These are phyloP conservation scores for Harrya chromipes DNA, from an alignment of 768 basidiomycete species.

Conservation along the genomic window DNA sequence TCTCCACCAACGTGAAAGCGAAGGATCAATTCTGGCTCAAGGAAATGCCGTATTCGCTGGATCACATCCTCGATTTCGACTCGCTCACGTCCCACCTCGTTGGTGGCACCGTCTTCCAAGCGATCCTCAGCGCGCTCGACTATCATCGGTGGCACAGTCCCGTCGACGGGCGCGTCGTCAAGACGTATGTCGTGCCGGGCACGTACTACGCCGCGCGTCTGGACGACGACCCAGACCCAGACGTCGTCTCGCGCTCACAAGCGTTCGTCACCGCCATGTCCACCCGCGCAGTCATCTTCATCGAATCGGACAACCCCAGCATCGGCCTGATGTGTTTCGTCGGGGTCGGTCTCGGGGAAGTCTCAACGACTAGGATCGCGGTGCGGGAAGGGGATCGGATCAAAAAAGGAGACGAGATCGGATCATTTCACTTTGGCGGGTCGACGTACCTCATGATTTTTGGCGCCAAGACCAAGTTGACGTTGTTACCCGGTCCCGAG, in stretches of 20 bases:
- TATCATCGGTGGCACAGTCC: constrained; percentile 69
- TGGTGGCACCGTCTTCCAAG: constrained; percentile 54
- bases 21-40: constrained; percentile 60
- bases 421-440: constrained; percentile 65
- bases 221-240: constrained; percentile 25
- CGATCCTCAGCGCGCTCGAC: constrained; percentile 49
- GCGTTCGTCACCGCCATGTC: constrained; percentile 46
- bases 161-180: constrained; percentile 42
- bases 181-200: constrained; percentile 46
- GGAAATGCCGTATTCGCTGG: constrained; percentile 56
- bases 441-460: constrained; percentile 51
- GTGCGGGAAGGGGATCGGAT: constrained; percentile 46
- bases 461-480: constrained; percentile 28
- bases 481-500: constrained; percentile 11
- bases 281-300: constrained; percentile 55
- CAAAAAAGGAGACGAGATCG: constrained; percentile 53
- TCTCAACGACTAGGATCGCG: constrained; percentile 55
- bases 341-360: constrained; percentile 58
- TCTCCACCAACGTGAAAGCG: constrained; percentile 37
- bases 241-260: constrained; percentile 21
- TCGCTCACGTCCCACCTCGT: constrained; percentile 39
- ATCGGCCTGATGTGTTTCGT: constrained; percentile 61
- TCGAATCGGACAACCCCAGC: constrained; percentile 49
- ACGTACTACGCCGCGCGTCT: constrained; percentile 46
- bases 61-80: constrained; percentile 50